phyloP scores from a whole-genome alignment of 2,329 filamentous ascomycete genomes.

The Fonsecaea nubica region DNA sequence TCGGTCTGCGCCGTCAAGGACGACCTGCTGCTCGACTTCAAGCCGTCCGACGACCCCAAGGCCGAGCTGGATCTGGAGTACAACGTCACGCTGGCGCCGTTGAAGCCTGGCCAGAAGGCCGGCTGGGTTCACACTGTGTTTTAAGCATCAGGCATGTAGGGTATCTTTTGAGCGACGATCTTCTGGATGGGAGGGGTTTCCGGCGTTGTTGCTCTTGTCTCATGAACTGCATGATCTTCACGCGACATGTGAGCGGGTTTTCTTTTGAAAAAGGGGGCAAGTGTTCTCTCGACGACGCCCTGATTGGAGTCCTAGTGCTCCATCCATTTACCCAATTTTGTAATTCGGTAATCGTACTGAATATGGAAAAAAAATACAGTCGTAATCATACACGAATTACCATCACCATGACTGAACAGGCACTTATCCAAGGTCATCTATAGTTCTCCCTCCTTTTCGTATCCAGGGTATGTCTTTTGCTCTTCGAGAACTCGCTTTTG shows the following conservation, averaged over 20 bases:
- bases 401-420: not conserved
- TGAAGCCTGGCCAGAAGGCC: slow-evolving; percentile 37
- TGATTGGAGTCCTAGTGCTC: not conserved
- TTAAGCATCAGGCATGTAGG: not conserved
- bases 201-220: not conserved
- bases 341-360: not conserved
- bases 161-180: not conserved
- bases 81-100: slow-evolving; percentile 63
- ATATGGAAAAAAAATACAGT: not conserved
- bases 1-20: slow-evolving; percentile 69
- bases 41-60: slow-evolving; percentile 59
- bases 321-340: not conserved
- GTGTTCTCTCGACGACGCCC: not conserved
- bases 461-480: no score
- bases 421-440: not conserved
- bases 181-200: not conserved
- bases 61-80: slow-evolving; percentile 67
- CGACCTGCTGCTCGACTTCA: slow-evolving; percentile 64
- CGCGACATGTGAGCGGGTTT: not conserved
- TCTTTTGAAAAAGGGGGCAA: not conserved
- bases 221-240: not conserved
- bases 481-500: no score
- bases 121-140: slow-evolving; percentile 28
- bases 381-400: not conserved
- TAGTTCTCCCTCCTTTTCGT: no score